Evolutionary conservation across 352 stramenopile genomes (phyloP), one percentile per base, ranked within the genome.

Genomic region (Phytopythium helicoides): DNA sequence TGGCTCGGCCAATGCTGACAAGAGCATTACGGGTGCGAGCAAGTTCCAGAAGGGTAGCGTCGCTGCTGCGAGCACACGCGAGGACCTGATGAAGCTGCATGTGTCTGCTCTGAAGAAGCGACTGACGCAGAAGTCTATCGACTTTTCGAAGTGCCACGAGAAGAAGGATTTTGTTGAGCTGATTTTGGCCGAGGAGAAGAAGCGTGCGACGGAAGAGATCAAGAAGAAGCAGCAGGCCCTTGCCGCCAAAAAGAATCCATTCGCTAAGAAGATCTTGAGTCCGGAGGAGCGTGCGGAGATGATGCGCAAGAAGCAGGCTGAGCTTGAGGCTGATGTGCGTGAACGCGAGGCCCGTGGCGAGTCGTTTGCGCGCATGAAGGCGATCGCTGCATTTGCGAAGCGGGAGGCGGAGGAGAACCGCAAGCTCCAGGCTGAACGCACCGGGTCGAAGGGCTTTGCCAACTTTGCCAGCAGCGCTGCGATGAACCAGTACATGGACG

Each of bases 401-500:
- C 75, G 77, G 2, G 83, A 95, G 39, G 83, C 83, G 0, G 86
- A 85, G 12, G 73, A 86, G 45, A 81, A 81, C 47, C 79, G 81
- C 42, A 81, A 86, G 34, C 54, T 76, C n/a, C 65, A 77, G 21
- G 72, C 71, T n/a, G 78, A 92, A 51, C 79, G 76, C 22, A 89
- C 73, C 3, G 85, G 81, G n/a, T 71, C 81, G 0, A 92, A 89
- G 56, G 81, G 84, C 6, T 95, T 95, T 63, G 85, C 83, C 6
- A 87, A 87, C 63, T 95, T 91, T 60, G 84, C 86, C 12, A 93
- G 88, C 63, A 93, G 91, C 45, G 73, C 74, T 34, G 83, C 83
- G n/a, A 91, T 95, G 81, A 54, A 69, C 16, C 86, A 95, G 67
- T 95, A 95, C 67, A 94, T 95, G 86, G 83, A 95, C 41, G 86